phyloP scores from a whole-genome alignment of 176 grass and related monocot genomes.

The Cocos nucifera region DNA sequence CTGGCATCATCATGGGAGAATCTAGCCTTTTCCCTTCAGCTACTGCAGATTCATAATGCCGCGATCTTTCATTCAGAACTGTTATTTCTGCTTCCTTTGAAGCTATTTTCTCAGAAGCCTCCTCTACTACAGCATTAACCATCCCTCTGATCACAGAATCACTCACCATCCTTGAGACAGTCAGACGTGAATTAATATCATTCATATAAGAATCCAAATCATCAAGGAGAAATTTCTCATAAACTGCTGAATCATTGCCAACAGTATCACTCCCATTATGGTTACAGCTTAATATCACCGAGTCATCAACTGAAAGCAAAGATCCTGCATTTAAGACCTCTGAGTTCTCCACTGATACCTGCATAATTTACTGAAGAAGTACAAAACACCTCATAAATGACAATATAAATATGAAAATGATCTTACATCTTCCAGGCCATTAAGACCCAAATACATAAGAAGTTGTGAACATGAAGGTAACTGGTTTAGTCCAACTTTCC shows the following conservation, averaged over 20 bases:
- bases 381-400: no score
- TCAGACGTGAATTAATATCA: conserved; percentile 26
- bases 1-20: background rate
- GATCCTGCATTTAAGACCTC: background rate
- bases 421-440: no score
- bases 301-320: background rate
- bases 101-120: conserved; percentile 18
- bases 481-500: no score
- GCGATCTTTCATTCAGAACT: conserved; percentile 29
- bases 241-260: conserved; percentile 13
- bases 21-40: background rate
- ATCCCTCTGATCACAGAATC: conserved; percentile 32
- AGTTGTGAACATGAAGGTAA: no score
- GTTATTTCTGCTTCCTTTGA: conserved; percentile 45
- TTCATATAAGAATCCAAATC: conserved; percentile 31
- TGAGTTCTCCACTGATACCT: conserved; percentile 7
- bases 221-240: conserved; percentile 21
- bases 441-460: no score
- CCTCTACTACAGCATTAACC: conserved; percentile 31
- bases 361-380: no score
- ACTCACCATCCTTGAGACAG: conserved; percentile 34
- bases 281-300: background rate
- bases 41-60: conserved; percentile 1
- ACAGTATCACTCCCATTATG: conserved; percentile 6
- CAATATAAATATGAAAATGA: no score